Evolutionary conservation across 805 yeast genomes (phyloP), one percentile per base, ranked within the genome.

Genomic region (Starmerella geochares): DNA sequence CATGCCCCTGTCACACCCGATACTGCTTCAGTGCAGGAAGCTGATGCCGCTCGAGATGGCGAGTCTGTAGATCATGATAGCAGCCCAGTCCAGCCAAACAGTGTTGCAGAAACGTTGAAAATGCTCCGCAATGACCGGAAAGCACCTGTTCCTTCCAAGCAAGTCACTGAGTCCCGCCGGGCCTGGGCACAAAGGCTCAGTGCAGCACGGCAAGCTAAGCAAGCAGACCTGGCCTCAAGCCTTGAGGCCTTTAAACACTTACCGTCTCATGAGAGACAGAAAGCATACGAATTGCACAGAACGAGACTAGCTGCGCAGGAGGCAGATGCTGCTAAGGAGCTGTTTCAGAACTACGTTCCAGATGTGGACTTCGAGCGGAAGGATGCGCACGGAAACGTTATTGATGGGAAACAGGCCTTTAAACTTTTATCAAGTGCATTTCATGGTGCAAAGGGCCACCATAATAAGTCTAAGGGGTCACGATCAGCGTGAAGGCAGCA

Each of bases 361-460:
- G 67, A 66, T 1, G 62, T 75, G 8, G 59, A 66, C 9, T 58
- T 86, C 3, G 72, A 70, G 23, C 83, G 85, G 63, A 72, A 70
- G 17, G 94, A 85, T 61, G 80, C 77, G 23, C 58, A 65, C 2
- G 95, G 95, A 0, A 68, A 75, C 28, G 68, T 69, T 19, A 64
- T 86, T 24, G 67, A 72, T 27, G 71, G 80, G 3, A 83, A 81
- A 59, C 80, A 80, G 52, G 95, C 95, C 1, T 86, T 76, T 69
- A 85, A 83, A 66, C 76, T 76, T 53, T 66, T 85, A 42, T 81
- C 92, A 2, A 88, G 82, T 54, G 77, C 79, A 55, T 86, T 84
- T 63, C 95, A 86, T 62, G 94, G 92, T 3, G 65, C 25, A 61
- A 16, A 64, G 62, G 1, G 56, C 51, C 23, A 40, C 10, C 20